Base-by-base conservation (phyloP, 2,329 filamentous ascomycete genomes). In the Trichoderma koningiopsis region DNA sequence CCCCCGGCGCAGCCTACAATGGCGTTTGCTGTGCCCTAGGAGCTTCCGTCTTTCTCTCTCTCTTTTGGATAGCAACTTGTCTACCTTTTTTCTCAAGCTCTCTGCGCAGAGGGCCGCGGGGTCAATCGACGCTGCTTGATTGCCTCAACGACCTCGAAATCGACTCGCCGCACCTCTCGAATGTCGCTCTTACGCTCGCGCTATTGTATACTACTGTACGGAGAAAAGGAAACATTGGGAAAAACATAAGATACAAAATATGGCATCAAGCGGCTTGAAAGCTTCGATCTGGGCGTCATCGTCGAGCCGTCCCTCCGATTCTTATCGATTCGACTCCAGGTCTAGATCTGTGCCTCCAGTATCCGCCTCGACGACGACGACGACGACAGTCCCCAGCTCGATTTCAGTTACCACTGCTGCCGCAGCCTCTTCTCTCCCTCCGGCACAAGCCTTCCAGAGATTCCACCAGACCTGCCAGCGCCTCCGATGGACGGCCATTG, bases 401-500 rank as follows among this genome's bases (percentile, higher is more conserved):
- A 47, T 10, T 7, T 61, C 37, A 64, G 68, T 40, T 68, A 70
- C 24, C 27, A 70, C 47, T 49, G 74, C 5, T 49, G 53, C 47
- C n/a, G 74, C 74, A 13, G 10, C 27, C 22, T 60, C 66, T 8
- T 64, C 70, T 62, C 64, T 79, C 1, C 74, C 73, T 0, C 77
- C 78, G 1, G 52, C 73, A 1, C 80, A 82, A 49, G 85, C 89
- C 53, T 82, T 89, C 0, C 79, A 82, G 2, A 84, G 88, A 7
- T 89, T 88, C 75, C 83, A 85, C 70, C 89, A 89, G 72, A 87
- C 89, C 33, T 85, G 88, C 24, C 83, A 85, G 2, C 85, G 88
- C 2, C 80, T 91, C 55, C 84, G 86, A 71, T 91, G 89, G 88
- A 91, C 90, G 75, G 83, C 87, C 2, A 83, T 87, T 14, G 88